Evolutionary conservation across 1,284 basidiomycete genomes (phyloP).

Genomic region (Papiliotrema laurentii): DNA sequence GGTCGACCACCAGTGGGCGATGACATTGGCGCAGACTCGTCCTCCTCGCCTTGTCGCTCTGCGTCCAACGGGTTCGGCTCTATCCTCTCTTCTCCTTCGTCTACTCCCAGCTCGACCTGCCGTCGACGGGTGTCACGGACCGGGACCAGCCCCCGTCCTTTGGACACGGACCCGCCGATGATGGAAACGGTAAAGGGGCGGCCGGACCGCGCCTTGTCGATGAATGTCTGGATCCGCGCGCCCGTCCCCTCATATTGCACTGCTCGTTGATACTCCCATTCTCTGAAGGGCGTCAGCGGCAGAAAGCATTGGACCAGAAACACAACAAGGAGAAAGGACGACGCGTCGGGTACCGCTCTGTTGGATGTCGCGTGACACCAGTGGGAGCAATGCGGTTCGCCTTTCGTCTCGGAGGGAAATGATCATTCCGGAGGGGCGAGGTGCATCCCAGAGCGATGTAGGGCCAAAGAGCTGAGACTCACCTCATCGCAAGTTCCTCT

Average conservation of each 20-base stretch:
- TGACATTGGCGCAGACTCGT: constrained; percentile 2
- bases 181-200: constrained; percentile 36
- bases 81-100: not conserved
- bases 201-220: constrained; percentile 36
- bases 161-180: constrained; percentile 44
- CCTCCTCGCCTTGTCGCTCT: constrained; percentile 3
- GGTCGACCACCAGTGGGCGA: not conserved
- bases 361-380: no score
- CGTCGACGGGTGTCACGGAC: constrained; percentile 1
- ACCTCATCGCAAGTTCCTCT: constrained; percentile 5
- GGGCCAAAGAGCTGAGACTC: not conserved
- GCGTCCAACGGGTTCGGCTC: not conserved
- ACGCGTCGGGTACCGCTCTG: no score
- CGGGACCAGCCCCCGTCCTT: constrained; percentile 35
- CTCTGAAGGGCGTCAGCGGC: no score
- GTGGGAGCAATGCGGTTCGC: no score
- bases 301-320: no score
- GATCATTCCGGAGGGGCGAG: not conserved
- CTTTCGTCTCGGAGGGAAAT: not conserved
- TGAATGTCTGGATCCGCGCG: constrained; percentile 30
- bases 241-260: constrained; percentile 37
- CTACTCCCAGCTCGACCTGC: not conserved
- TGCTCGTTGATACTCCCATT: constrained; percentile 36
- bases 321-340: no score
- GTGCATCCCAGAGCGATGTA: not conserved